A percentile compares a stretch with the other conserved stretches of the same genome.
phyloP scores from a whole-genome alignment of 306 rosid genomes.

The Alnus glutinosa region DNA sequence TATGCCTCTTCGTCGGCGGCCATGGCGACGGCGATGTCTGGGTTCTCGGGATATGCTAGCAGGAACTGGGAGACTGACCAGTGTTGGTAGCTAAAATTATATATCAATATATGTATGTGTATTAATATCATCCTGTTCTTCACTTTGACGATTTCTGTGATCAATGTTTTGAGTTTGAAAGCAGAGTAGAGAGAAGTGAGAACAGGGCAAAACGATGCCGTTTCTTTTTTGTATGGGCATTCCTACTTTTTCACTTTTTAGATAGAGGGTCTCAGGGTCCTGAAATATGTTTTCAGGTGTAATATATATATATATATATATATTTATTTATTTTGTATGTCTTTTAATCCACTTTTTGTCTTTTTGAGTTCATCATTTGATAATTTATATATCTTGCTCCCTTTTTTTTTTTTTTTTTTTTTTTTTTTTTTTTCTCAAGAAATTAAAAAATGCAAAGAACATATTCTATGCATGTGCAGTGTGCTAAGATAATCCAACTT shows the following conservation, averaged over 20 bases:
- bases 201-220: conserved; percentile 2
- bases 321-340: background rate
- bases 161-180: background rate
- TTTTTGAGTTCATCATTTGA: background rate
- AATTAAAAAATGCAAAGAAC: background rate
- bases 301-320: background rate
- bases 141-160: background rate
- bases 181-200: background rate
- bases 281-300: background rate
- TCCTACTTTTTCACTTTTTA: background rate
- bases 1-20: conserved; percentile 10
- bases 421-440: no score
- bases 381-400: background rate
- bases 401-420: no score
- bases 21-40: conserved; percentile 23
- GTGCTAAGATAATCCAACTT: background rate
- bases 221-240: background rate
- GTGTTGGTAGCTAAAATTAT: conserved; percentile 54
- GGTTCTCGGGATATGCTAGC: conserved; percentile 27
- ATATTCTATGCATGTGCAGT: background rate
- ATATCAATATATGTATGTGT: background rate
- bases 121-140: background rate
- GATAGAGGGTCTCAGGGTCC: background rate
- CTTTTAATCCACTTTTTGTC: background rate
- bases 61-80: conserved; percentile 82